phyloP scores from a whole-genome alignment of 139 green algal species.

The Chlorella sp. region DNA sequence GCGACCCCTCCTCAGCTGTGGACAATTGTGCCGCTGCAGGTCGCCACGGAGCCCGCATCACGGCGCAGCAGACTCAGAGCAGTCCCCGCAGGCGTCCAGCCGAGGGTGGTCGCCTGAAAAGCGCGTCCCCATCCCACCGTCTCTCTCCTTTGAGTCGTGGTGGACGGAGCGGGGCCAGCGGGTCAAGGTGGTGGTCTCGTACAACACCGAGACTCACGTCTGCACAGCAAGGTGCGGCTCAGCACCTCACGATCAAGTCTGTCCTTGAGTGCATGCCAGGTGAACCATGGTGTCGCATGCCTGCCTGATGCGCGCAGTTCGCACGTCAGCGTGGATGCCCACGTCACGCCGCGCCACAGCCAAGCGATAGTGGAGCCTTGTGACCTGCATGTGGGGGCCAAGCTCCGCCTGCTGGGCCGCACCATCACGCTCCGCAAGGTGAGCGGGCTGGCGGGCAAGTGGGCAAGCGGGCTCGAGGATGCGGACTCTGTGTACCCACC shows the following conservation, averaged over 20 bases:
- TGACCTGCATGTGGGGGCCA: conserved; percentile 11
- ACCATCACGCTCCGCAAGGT: conserved; percentile 3
- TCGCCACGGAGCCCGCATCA: too few species aligned
- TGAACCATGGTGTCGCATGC: too few species aligned
- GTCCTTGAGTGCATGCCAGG: too few species aligned
- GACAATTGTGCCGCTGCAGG: too few species aligned
- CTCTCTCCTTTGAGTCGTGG: background rate
- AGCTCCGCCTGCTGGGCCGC: background rate
- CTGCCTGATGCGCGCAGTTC: too few species aligned
- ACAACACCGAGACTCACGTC: background rate
- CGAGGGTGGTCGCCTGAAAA: background rate
- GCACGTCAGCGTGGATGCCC: background rate
- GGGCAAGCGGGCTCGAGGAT: too few species aligned
- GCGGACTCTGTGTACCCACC: too few species aligned
- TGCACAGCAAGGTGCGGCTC: background rate
- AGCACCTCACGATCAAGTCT: too few species aligned
- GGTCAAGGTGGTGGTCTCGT: background rate
- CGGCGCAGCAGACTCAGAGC: too few species aligned
- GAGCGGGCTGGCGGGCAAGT: too few species aligned
- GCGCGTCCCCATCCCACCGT: background rate
- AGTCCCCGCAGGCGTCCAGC: too few species aligned
- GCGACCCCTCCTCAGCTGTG: too few species aligned
- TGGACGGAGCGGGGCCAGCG: background rate
- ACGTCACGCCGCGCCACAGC: background rate
- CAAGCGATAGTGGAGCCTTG: conserved; percentile 2